Conservation (phyloP, 2,329 filamentous ascomycete genomes). For the Aspergillus puulaauensis region DNA sequence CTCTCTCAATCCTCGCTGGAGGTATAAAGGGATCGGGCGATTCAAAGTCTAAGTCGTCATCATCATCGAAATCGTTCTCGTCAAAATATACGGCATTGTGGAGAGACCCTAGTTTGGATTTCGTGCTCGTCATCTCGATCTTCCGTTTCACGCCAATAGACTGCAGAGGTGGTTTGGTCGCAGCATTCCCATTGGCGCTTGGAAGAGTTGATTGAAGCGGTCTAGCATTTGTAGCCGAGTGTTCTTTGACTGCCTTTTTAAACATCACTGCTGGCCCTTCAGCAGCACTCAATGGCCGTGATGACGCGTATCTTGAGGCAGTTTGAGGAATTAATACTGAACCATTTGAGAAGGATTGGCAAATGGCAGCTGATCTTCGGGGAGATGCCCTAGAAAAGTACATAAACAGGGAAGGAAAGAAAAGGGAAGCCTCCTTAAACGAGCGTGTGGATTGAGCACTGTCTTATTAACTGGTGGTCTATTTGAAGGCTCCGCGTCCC, state of each 20-base stretch:
- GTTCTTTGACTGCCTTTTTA: slow-evolving; percentile 41
- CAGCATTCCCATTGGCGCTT: slow-evolving; percentile 24
- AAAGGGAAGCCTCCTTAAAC: background rate
- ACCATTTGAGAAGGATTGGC: slow-evolving; percentile 22
- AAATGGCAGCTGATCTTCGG: slow-evolving; percentile 21
- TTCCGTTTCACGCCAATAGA: slow-evolving; percentile 39
- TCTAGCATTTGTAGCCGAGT: slow-evolving; percentile 32
- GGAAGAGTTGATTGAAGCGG: slow-evolving; percentile 34
- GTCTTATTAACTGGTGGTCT: background rate
- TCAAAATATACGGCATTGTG: slow-evolving; percentile 61
- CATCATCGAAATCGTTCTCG: slow-evolving; percentile 85
- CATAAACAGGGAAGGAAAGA: slow-evolving; percentile 23
- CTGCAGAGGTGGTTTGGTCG: slow-evolving; percentile 24
- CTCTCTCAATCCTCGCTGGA: slow-evolving; percentile 16
- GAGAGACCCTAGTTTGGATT: slow-evolving; percentile 41
- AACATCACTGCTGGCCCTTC: slow-evolving; percentile 35
- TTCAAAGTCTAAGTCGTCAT: slow-evolving; percentile 65
- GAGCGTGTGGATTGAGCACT: background rate
- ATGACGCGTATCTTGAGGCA: slow-evolving; percentile 27
- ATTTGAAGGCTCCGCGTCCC: background rate
- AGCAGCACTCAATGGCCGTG: slow-evolving; percentile 16
- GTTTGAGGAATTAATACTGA: slow-evolving; percentile 18
- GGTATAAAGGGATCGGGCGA: slow-evolving; percentile 31
- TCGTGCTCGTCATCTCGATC: slow-evolving; percentile 32
- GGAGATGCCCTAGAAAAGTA: slow-evolving; percentile 21